These are phyloP conservation scores for Diplocarpon rosae DNA, from an alignment of 2,329 filamentous ascomycete genomes.

Conservation along the genomic window DNA sequence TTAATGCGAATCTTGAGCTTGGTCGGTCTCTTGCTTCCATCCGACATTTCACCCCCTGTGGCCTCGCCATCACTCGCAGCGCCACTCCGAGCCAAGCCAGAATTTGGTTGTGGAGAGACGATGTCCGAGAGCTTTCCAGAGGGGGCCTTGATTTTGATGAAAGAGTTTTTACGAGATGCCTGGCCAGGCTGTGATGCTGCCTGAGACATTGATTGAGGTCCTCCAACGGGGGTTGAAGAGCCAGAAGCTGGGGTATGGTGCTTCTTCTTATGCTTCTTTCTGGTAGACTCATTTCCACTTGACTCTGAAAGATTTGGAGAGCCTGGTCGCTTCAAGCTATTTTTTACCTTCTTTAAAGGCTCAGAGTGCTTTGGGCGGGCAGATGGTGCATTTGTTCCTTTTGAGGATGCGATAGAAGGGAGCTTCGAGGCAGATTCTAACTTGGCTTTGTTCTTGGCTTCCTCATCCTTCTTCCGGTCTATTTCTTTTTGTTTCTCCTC, in stretches of 20 bases:
- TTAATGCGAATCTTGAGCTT: slow-evolving; percentile 43
- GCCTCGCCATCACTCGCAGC: slow-evolving; percentile 64
- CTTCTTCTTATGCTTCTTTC: slow-evolving; percentile 69
- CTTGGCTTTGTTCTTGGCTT: slow-evolving; percentile 43
- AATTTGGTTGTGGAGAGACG: slow-evolving; percentile 19
- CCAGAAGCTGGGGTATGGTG: slow-evolving; percentile 41
- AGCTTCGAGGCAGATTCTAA: slow-evolving; percentile 30
- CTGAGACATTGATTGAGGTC: slow-evolving; percentile 24
- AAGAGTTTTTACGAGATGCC: slow-evolving; percentile 23
- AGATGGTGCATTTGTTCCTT: slow-evolving; percentile 59
- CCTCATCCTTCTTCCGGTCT: slow-evolving; percentile 48
- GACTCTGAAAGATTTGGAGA: slow-evolving; percentile 80
- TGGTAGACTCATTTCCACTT: slow-evolving; percentile 79
- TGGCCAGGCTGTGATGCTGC: slow-evolving; percentile 15
- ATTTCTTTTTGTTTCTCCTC: slow-evolving; percentile 52
- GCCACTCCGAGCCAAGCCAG: slow-evolving; percentile 32
- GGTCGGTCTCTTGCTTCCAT: slow-evolving; percentile 48
- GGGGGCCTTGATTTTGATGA: slow-evolving; percentile 18
- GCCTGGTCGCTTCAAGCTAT: slow-evolving; percentile 65
- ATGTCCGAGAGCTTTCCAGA: too few relatives aligned
- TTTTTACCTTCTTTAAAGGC: slow-evolving; percentile 37
- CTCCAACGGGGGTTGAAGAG: slow-evolving; percentile 43
- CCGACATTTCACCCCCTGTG: slow-evolving; percentile 57
- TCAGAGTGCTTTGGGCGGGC: slow-evolving; percentile 43
- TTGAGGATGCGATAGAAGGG: slow-evolving; percentile 45